phyloP scores from a whole-genome alignment of 2,329 filamentous ascomycete genomes.

The Trichoderma simmonsii region DNA sequence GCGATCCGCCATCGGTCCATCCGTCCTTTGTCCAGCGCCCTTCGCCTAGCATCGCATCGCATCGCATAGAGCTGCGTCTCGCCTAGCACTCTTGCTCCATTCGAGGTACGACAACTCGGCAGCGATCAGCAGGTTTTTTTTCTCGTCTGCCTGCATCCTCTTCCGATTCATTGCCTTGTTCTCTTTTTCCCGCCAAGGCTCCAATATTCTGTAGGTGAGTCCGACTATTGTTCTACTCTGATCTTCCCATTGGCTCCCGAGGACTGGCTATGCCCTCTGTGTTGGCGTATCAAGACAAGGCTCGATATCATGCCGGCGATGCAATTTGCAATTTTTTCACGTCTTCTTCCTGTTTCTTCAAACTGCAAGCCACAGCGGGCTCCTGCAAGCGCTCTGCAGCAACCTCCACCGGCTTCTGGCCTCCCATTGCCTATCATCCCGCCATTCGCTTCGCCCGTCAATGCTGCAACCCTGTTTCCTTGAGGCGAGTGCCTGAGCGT shows the following conservation, averaged over 20 bases:
- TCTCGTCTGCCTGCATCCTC: not conserved
- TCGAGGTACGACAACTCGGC: not conserved
- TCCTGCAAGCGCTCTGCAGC: conserved; percentile 11
- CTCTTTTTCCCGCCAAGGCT: not conserved
- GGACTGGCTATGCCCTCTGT: not conserved
- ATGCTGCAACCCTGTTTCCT: conserved; percentile 1
- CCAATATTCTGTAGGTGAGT: not conserved
- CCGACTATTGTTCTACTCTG: not conserved
- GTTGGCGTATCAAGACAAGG: not conserved
- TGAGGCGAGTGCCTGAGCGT: not conserved
- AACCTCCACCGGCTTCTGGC: conserved; percentile 3
- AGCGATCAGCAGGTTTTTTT: conserved; percentile 3
- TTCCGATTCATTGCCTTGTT: not conserved
- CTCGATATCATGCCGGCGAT: not conserved
- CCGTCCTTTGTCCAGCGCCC: not conserved
- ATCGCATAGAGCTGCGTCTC: not conserved
- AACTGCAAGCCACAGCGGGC: not conserved
- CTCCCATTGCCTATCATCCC: not conserved
- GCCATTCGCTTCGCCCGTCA: not conserved
- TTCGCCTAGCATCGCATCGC: not conserved
- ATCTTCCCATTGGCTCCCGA: not conserved
- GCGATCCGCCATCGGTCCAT: conserved; percentile 5
- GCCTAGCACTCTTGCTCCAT: not conserved
- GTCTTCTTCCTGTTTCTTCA: not conserved
- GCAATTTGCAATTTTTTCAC: not conserved